Conservation (phyloP, 1,284 basidiomycete species). For the Leccinum griseonigrum region DNA sequence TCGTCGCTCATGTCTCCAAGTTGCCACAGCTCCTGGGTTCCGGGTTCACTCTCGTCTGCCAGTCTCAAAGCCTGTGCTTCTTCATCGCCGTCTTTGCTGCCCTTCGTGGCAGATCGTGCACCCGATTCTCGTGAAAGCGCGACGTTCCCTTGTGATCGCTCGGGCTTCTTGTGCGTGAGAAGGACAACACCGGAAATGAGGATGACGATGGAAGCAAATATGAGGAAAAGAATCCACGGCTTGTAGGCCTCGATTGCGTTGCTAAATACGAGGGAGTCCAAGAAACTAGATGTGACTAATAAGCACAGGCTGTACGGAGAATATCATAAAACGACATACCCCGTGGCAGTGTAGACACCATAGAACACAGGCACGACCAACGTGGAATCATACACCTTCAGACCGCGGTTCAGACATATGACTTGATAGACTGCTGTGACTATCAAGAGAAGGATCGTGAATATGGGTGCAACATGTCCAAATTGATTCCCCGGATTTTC, state of each 20-base stretch:
- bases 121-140: constrained; percentile 13
- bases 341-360: constrained; percentile 62
- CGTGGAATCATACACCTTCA: constrained; percentile 78
- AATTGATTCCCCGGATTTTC: constrained; percentile 85
- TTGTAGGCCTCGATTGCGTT: constrained; percentile 80
- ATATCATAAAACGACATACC: constrained; percentile 36
- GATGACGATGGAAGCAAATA: constrained; percentile 80
- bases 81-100: constrained; percentile 19
- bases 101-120: constrained; percentile 18
- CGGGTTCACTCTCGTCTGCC: constrained; percentile 38
- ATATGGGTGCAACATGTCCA: constrained; percentile 74
- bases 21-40: constrained; percentile 55
- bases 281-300: constrained; percentile 43
- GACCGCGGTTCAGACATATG: constrained; percentile 83
- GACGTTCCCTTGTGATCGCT: constrained; percentile 33
- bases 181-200: constrained; percentile 87
- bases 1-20: constrained; percentile 66
- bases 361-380: constrained; percentile 75
- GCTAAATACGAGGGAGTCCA: constrained; percentile 77
- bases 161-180: constrained; percentile 82
- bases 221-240: constrained; percentile 82
- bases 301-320: neutral
- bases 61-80: constrained; percentile 38
- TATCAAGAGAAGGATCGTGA: constrained; percentile 79
- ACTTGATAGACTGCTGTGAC: constrained; percentile 87